A percentile compares a stretch with the other conserved stretches of the same genome.
phyloP scores from a whole-genome alignment of 257 asterid genomes.

The Linaria vulgaris region DNA sequence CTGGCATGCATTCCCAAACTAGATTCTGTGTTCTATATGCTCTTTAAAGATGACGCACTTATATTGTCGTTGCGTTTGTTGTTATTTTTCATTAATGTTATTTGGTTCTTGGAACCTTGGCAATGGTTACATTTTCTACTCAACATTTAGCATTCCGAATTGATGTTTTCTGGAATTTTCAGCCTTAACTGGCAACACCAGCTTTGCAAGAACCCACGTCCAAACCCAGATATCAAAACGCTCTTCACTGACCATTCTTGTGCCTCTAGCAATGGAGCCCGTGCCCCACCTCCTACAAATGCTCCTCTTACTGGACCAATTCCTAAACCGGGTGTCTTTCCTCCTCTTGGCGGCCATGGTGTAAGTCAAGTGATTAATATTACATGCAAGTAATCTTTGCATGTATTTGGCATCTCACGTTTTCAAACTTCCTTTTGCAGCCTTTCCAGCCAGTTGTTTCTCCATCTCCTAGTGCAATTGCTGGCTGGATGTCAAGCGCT shows the following conservation, averaged over 20 bases:
- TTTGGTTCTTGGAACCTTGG: slow-evolving; percentile 11
- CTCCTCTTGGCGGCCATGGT: slow-evolving; percentile 76
- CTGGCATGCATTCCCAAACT: slow-evolving; percentile 20
- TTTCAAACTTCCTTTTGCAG: slow-evolving; percentile 26
- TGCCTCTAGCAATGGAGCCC: slow-evolving; percentile 73
- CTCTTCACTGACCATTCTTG: slow-evolving; percentile 86
- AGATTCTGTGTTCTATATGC: slow-evolving; percentile 18
- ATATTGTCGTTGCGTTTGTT: slow-evolving; percentile 18
- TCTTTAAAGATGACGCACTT: not conserved
- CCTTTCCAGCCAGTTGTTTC: slow-evolving; percentile 58
- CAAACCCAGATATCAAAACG: slow-evolving; percentile 93
- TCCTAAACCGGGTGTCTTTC: slow-evolving; percentile 59
- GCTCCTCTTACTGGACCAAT: slow-evolving; percentile 65
- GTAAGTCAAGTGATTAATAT: slow-evolving; percentile 44
- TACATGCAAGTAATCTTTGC: slow-evolving; percentile 9
- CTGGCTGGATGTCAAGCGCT: slow-evolving; percentile 94
- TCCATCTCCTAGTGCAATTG: slow-evolving; percentile 79
- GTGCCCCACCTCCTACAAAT: slow-evolving; percentile 68
- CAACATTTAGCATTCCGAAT: slow-evolving; percentile 22
- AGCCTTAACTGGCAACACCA: slow-evolving; percentile 99
- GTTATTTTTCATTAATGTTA: slow-evolving; percentile 10
- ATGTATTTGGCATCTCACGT: slow-evolving; percentile 18
- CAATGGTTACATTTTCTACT: not conserved
- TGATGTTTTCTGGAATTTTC: slow-evolving; percentile 34
- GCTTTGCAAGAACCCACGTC: slow-evolving; percentile 95